Evolutionary conservation across 805 yeast species (phyloP).

Genomic region (Wickerhamomyces hampshirensis): DNA sequence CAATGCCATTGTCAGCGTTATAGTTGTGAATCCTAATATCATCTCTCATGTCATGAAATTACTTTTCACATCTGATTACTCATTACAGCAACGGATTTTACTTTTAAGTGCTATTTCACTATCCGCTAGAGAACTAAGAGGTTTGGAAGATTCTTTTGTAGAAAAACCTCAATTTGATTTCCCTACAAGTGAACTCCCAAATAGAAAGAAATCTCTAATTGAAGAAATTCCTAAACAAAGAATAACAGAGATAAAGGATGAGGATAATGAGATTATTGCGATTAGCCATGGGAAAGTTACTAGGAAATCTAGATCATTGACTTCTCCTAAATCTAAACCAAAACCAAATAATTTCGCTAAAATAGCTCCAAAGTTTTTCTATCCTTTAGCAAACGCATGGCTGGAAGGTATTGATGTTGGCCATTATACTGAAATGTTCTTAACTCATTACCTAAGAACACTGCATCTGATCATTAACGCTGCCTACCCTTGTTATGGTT

Average conservation of each 20-base stretch:
- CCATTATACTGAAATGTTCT: constrained; percentile 44
- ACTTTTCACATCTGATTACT: constrained; percentile 68
- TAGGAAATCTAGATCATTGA: too few species aligned
- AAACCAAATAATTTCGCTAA: constrained; percentile 29
- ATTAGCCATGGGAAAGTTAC: too few species aligned
- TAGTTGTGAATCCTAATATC: constrained; percentile 48
- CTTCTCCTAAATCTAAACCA: constrained; percentile 7
- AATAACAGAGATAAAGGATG: constrained; percentile 15
- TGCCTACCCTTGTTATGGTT: constrained; percentile 41
- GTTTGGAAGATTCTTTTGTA: constrained; percentile 48
- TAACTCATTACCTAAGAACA: constrained; percentile 47
- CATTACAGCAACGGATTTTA: constrained; percentile 71
- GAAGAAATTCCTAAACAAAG: constrained; percentile 12
- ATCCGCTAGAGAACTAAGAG: constrained; percentile 69
- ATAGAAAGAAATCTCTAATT: constrained; percentile 7
- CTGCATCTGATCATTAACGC: constrained; percentile 41
- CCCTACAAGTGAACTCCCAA: constrained; percentile 29
- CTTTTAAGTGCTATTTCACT: constrained; percentile 65
- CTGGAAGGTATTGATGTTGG: constrained; percentile 51
- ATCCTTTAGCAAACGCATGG: constrained; percentile 52
- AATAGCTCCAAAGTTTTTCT: constrained; percentile 41
- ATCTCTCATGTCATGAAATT: constrained; percentile 35
- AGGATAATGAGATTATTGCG: constrained; percentile 4
- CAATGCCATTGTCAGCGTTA: constrained; percentile 59
- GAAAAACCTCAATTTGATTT: constrained; percentile 33